Evolutionary conservation across 768 basidiomycete genomes (phyloP), one percentile per base, ranked within the genome.

Genomic region (Tulasnella calospora): DNA sequence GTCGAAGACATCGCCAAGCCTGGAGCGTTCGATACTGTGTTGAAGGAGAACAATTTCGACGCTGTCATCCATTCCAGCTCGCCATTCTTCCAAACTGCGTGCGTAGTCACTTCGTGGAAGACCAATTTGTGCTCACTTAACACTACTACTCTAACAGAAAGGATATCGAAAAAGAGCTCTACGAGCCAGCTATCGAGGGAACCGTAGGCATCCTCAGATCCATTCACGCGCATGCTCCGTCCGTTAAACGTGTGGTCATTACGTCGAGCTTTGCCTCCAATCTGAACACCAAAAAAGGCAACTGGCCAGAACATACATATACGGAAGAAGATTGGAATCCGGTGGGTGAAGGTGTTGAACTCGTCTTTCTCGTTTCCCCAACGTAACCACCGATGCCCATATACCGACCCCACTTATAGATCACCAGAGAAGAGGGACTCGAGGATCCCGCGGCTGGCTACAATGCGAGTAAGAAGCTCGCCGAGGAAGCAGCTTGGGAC

Each of bases 401-500:
- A 2, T 33, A 27, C 40, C 15, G 5, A 46, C 30, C 2, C n/a
- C 13, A 21, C 9, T n/a, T 17, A 40, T 47, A 77, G 76, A 71
- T 77, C 33, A 77, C 76, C 27, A 40, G 69, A 30, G 76, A 77
- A 47, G 19, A 77, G 35, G 76, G 67, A 21, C 35, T 44, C 33
- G 13, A 70, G 13, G 41, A 77, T 30, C 38, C 57, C 23, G 61
- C 35, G 19, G 33, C 15, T 15, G 76, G 76, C 80, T 93, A 93
- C 82, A 81, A 86, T 30, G 89, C 90, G 2, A 89, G 88, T 19
- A 93, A 94, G 85, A 87, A 86, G 3, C 84, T 92, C 3, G 90
- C 91, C 0, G 93, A 94, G 83, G 86, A 85, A 83, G 86, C 88
- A 30, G 89, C 89, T 9, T 90, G 89, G 89, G 83, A 84, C 9